These are phyloP conservation scores for Penicillium malachiteum DNA, from an alignment of 495 filamentous ascomycete genomes.

Conservation along the genomic window DNA sequence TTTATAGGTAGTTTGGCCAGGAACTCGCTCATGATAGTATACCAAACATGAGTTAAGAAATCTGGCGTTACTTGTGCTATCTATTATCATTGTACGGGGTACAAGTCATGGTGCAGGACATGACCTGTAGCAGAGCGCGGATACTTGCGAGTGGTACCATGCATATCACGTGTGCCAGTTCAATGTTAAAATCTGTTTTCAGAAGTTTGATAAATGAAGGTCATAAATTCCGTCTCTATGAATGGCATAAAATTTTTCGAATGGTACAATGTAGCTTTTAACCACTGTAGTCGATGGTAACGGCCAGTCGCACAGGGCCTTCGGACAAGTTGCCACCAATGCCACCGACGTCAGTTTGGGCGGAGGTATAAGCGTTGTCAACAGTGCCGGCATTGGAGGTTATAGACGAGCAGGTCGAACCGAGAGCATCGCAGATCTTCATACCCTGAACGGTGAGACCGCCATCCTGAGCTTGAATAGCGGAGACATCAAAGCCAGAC, in stretches of 20 bases:
- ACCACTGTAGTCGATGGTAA: conserved; percentile 32
- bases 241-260: neutral
- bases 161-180: too few relatives aligned
- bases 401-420: conserved; percentile 33
- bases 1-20: too few relatives aligned
- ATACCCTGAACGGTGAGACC: conserved; percentile 33
- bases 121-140: too few relatives aligned
- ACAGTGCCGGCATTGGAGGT: conserved; percentile 27
- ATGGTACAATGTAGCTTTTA: conserved; percentile 9
- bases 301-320: conserved; percentile 30
- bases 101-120: too few relatives aligned
- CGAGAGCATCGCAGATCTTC: conserved; percentile 32
- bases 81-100: too few relatives aligned
- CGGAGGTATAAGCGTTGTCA: conserved; percentile 37
- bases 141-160: too few relatives aligned
- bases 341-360: conserved; percentile 27
- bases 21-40: too few relatives aligned
- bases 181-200: too few relatives aligned
- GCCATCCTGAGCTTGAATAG: conserved; percentile 39
- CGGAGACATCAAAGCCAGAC: conserved; percentile 45
- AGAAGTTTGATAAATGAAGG: neutral
- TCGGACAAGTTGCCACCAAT: conserved; percentile 39
- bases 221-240: conserved; percentile 6
- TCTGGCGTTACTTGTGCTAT: too few relatives aligned
- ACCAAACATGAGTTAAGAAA: too few relatives aligned